Evolutionary conservation across 306 rosid genomes (phyloP).

Genomic region (Cyamopsis tetragonoloba): DNA sequence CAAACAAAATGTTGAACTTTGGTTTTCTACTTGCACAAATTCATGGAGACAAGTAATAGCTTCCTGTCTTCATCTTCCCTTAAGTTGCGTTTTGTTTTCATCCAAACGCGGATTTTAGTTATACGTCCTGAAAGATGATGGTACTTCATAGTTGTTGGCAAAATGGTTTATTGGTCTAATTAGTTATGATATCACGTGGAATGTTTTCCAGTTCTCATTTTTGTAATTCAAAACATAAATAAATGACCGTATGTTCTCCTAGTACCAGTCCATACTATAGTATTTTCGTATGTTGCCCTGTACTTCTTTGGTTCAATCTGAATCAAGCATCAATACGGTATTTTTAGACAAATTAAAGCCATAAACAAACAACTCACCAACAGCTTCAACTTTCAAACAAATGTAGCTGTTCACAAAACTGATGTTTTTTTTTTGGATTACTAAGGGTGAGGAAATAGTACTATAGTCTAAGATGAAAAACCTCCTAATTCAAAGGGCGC

Average conservation of each 20-base stretch:
- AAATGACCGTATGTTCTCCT: background rate
- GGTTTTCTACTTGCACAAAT: background rate
- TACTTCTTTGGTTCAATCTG: too few species aligned
- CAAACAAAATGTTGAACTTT: conserved; percentile 12
- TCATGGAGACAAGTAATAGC: background rate
- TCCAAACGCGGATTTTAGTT: conserved; percentile 7
- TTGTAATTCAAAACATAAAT: background rate
- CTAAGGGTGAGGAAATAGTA: too few species aligned
- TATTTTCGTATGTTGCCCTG: too few species aligned
- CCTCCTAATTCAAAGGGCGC: too few species aligned
- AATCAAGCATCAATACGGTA: background rate
- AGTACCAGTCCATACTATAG: too few species aligned
- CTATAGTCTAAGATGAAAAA: too few species aligned
- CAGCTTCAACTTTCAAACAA: too few species aligned
- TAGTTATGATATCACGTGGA: conserved; percentile 14
- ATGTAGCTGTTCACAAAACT: too few species aligned
- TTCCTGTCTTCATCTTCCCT: background rate
- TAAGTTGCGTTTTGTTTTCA: conserved; percentile 6
- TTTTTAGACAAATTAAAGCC: background rate
- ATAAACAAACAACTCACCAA: too few species aligned
- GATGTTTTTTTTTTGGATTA: too few species aligned
- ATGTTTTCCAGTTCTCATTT: conserved; percentile 12
- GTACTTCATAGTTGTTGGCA: background rate
- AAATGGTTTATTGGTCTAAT: too few species aligned
- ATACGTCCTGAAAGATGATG: background rate